Base-by-base conservation (phyloP, 345 rosid species). In the Ailanthus altissimus region DNA sequence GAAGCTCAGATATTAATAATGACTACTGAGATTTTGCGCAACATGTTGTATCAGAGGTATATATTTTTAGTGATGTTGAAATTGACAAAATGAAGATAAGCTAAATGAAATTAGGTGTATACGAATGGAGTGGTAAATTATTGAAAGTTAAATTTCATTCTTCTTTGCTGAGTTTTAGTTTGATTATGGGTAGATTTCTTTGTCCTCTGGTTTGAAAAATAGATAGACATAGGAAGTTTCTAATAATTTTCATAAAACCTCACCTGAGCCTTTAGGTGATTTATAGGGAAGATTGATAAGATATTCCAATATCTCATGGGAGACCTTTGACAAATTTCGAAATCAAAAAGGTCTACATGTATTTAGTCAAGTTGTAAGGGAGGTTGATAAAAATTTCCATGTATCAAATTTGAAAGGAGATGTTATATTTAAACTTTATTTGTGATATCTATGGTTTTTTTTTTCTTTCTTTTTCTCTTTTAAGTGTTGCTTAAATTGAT, bases 21-120 rank as follows among this genome's bases (percentile, higher is more conserved):
- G 99, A 95, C 99, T 42, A 93, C 99, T 0, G 99, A 95, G 88
- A 93, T 95, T 78, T 85, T 95, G 77, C 92, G 99, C 15, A 95
- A 95, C 79, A 95, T 95, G 99, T 79, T 95, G 86, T 95, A 93
- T 81, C 94, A 92, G 78, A 93, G 97, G 99, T 95, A 81, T 76
- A 25, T 20, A 7, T 53, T 54, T 16, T 77, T 78, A 15, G 46
- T 40, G 20, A 43, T 62, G 12, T 28, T 74, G n/a, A n/a, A 10
- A 72, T 72, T 51, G 5, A 51, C 56, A 51, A 51, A 14, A n/a
- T 15, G 20, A 51, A 51, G 56, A 49, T 49, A 13, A n/a, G n/a
- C n/a, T 15, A 51, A 51, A 51, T 51, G 18, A 1, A 16, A 51
- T 51, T 51, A 51, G n/a, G 56, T 28, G 16, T 15, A 36, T 28